These are phyloP conservation scores for Agrocybe praecox DNA, from an alignment of 768 basidiomycete species.

Conservation along the genomic window DNA sequence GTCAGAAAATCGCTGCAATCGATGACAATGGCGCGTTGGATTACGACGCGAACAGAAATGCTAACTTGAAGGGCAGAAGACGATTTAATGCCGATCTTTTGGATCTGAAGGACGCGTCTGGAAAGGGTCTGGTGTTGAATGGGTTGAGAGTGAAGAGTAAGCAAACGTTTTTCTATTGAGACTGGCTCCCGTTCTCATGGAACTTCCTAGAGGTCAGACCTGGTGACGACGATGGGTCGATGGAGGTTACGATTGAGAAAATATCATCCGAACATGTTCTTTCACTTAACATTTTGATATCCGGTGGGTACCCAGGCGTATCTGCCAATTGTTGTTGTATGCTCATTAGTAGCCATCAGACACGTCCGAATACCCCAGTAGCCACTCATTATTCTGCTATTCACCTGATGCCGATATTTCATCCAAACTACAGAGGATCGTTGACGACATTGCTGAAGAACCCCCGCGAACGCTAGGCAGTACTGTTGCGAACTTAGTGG, in stretches of 20 bases:
- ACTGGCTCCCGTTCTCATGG: background rate
- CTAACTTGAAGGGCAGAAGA: slow-evolving; percentile 55
- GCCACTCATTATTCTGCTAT: slow-evolving; percentile 60
- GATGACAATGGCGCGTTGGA: background rate
- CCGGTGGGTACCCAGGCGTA: slow-evolving; percentile 37
- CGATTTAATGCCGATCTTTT: slow-evolving; percentile 60
- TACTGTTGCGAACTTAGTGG: slow-evolving; percentile 46
- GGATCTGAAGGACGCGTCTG: slow-evolving; percentile 42
- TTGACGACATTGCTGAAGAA: slow-evolving; percentile 47
- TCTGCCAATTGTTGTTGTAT: background rate
- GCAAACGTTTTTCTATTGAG: slow-evolving; percentile 17
- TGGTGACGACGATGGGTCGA: slow-evolving; percentile 68
- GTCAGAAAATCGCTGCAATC: slow-evolving; percentile 11
- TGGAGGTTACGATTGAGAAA: slow-evolving; percentile 51
- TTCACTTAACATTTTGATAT: slow-evolving; percentile 46
- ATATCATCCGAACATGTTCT: slow-evolving; percentile 33
- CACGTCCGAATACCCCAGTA: slow-evolving; percentile 66
- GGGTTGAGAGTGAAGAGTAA: slow-evolving; percentile 45
- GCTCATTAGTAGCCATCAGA: slow-evolving; percentile 34
- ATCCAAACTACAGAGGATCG: slow-evolving; percentile 37
- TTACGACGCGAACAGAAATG: slow-evolving; percentile 37
- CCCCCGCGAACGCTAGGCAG: slow-evolving; percentile 45
- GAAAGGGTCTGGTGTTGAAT: slow-evolving; percentile 34
- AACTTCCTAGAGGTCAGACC: slow-evolving; percentile 41
- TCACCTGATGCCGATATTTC: slow-evolving; percentile 47